These are phyloP conservation scores for Clonostachys solani DNA, from an alignment of 2,329 filamentous ascomycete species.

Conservation along the genomic window DNA sequence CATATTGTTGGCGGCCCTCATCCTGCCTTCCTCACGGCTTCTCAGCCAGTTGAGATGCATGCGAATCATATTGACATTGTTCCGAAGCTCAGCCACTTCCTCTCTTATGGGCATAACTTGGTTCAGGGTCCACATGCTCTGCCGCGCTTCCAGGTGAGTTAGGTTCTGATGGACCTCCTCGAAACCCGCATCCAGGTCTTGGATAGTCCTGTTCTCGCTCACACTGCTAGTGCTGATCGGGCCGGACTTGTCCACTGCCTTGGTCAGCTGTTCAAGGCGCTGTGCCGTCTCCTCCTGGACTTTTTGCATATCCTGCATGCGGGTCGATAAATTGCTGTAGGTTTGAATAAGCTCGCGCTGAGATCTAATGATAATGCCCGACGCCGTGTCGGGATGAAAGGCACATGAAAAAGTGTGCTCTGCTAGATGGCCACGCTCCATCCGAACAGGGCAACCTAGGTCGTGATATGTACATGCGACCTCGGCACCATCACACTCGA, in stretches of 20 bases:
- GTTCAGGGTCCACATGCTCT: slow-evolving; percentile 58
- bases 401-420: slow-evolving; percentile 43
- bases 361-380: slow-evolving; percentile 42
- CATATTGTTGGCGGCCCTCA: slow-evolving; percentile 28
- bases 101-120: slow-evolving; percentile 59
- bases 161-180: slow-evolving; percentile 53
- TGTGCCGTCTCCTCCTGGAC: slow-evolving; percentile 25
- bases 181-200: slow-evolving; percentile 40
- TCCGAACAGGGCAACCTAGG: slow-evolving; percentile 26
- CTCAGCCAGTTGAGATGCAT: slow-evolving; percentile 57
- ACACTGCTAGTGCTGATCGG: slow-evolving; percentile 30
- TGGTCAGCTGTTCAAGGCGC: slow-evolving; percentile 32
- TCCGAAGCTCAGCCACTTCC: slow-evolving; percentile 55
- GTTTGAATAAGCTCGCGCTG: slow-evolving; percentile 44
- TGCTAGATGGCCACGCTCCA: slow-evolving; percentile 28
- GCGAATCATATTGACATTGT: slow-evolving; percentile 51
- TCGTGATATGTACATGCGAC: slow-evolving; percentile 42
- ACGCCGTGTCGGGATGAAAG: slow-evolving; percentile 44
- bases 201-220: slow-evolving; percentile 40
- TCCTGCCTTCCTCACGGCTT: slow-evolving; percentile 40
- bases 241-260: slow-evolving; percentile 28
- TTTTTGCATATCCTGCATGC: slow-evolving; percentile 26
- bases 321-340: slow-evolving; percentile 24
- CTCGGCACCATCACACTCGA: slow-evolving; percentile 43
- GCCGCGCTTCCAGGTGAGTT: slow-evolving; percentile 54